Evolutionary conservation across 192 early-diverging fungal genomes (phyloP).

Genomic region (Linderina pennispora): DNA sequence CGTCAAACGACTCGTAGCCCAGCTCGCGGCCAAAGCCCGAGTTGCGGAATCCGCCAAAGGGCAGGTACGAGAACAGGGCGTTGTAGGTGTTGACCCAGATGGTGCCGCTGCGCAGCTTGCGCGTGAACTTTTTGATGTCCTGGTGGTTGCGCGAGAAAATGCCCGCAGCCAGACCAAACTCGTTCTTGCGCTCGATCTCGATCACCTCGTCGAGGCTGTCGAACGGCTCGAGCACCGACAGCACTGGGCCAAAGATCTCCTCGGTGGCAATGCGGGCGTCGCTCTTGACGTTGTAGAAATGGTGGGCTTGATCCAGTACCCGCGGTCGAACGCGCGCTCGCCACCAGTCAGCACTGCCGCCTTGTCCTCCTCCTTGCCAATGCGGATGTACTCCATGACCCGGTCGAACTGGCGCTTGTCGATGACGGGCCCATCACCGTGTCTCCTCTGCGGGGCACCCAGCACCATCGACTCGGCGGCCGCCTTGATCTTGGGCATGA

Average conservation of each 20-base stretch:
- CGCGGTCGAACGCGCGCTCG: slow-evolving; percentile 10
- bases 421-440: slow-evolving; percentile 48
- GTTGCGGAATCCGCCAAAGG: slow-evolving; percentile 58
- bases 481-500: slow-evolving; percentile 50
- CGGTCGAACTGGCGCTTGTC: slow-evolving; percentile 52
- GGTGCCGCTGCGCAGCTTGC: slow-evolving; percentile 42
- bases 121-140: slow-evolving; percentile 37
- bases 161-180: slow-evolving; percentile 51
- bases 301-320: slow-evolving; percentile 56
- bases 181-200: slow-evolving; percentile 40
- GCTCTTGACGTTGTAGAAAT: slow-evolving; percentile 48
- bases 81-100: slow-evolving; percentile 63
- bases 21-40: slow-evolving; percentile 56
- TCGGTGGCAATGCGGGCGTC: slow-evolving; percentile 39
- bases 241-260: slow-evolving; percentile 59
- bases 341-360: slow-evolving; percentile 39
- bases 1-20: slow-evolving; percentile 49
- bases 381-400: slow-evolving; percentile 47
- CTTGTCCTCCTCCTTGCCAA: slow-evolving; percentile 19
- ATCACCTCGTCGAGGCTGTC: slow-evolving; percentile 46
- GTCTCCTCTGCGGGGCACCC: slow-evolving; percentile 19
- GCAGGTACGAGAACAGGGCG: slow-evolving; percentile 46
- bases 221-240: slow-evolving; percentile 50
- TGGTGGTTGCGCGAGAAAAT: slow-evolving; percentile 47
- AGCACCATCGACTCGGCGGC: slow-evolving; percentile 30